These are phyloP conservation scores for Lactarius quietus DNA, from an alignment of 768 basidiomycete species.

Conservation along the genomic window DNA sequence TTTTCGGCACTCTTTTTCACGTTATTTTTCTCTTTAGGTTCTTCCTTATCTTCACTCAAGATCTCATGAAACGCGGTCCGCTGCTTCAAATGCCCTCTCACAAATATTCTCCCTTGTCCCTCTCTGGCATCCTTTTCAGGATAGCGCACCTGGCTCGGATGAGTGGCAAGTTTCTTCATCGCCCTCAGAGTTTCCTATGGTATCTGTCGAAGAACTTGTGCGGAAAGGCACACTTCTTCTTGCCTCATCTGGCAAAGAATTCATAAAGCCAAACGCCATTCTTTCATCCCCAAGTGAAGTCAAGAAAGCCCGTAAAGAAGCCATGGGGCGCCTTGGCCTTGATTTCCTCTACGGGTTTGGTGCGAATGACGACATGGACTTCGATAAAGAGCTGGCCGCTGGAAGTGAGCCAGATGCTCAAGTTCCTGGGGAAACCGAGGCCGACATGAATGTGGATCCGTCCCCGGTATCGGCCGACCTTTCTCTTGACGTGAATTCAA, in stretches of 20 bases:
- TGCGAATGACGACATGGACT: slow-evolving; percentile 72
- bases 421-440: slow-evolving; percentile 24
- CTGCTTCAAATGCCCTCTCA: slow-evolving; percentile 84
- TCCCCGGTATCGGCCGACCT: slow-evolving; percentile 43
- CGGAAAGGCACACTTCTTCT: slow-evolving; percentile 75
- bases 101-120: slow-evolving; percentile 85
- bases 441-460: slow-evolving; percentile 41
- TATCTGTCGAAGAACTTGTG: slow-evolving; percentile 75
- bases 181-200: slow-evolving; percentile 62
- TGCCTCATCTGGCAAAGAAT: slow-evolving; percentile 93
- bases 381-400: slow-evolving; percentile 73
- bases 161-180: slow-evolving; percentile 31
- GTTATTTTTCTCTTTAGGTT: slow-evolving; percentile 48
- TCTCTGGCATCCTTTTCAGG: slow-evolving; percentile 58
- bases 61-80: slow-evolving; percentile 87
- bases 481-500: slow-evolving; percentile 33
- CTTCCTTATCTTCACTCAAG: slow-evolving; percentile 88
- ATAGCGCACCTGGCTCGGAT: slow-evolving; percentile 33
- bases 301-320: slow-evolving; percentile 82
- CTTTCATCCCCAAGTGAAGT: slow-evolving; percentile 74
- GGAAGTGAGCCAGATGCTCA: slow-evolving; percentile 47
- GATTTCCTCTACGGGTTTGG: slow-evolving; percentile 78
- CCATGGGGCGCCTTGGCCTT: slow-evolving; percentile 82
- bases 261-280: slow-evolving; percentile 67
- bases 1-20: background rate